These are phyloP conservation scores for Amphichorda felina DNA, from an alignment of 2,329 filamentous ascomycete genomes.

Conservation along the genomic window DNA sequence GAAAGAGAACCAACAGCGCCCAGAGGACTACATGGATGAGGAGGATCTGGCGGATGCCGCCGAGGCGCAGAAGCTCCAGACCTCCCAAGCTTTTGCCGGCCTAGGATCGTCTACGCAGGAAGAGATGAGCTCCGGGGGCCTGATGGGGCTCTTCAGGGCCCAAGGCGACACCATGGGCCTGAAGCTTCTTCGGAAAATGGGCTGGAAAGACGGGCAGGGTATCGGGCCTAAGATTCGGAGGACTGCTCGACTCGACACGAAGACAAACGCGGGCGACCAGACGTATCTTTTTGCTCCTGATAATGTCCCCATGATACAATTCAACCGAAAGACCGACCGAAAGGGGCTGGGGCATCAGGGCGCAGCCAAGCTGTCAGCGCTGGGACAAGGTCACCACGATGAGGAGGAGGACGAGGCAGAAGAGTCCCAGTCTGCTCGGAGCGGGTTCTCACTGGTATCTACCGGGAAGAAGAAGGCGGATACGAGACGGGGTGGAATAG, in stretches of 20 bases:
- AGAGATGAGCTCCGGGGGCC: slow-evolving; percentile 20
- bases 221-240: slow-evolving; percentile 79
- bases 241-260: slow-evolving; percentile 50
- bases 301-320: slow-evolving; percentile 57
- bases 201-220: slow-evolving; percentile 89
- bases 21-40: slow-evolving; percentile 96
- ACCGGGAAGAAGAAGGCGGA: slow-evolving; percentile 36
- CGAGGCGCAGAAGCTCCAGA: slow-evolving; percentile 65
- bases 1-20: slow-evolving; percentile 44
- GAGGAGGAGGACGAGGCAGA: slow-evolving; percentile 27
- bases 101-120: slow-evolving; percentile 56
- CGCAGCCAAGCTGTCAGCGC: slow-evolving; percentile 37
- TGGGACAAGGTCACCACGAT: slow-evolving; percentile 10
- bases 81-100: slow-evolving; percentile 60
- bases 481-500: slow-evolving; percentile 55
- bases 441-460: slow-evolving; percentile 8
- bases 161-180: slow-evolving; percentile 78
- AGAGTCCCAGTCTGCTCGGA: background rate
- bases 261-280: slow-evolving; percentile 21
- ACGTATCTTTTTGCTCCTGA: slow-evolving; percentile 77
- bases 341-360: slow-evolving; percentile 60
- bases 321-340: slow-evolving; percentile 53
- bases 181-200: slow-evolving; percentile 81
- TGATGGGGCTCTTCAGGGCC: slow-evolving; percentile 61
- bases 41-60: slow-evolving; percentile 84